Evolutionary conservation across 2,329 filamentous ascomycete genomes (phyloP).

Genomic region (Phaeophleospora eucalypticola): DNA sequence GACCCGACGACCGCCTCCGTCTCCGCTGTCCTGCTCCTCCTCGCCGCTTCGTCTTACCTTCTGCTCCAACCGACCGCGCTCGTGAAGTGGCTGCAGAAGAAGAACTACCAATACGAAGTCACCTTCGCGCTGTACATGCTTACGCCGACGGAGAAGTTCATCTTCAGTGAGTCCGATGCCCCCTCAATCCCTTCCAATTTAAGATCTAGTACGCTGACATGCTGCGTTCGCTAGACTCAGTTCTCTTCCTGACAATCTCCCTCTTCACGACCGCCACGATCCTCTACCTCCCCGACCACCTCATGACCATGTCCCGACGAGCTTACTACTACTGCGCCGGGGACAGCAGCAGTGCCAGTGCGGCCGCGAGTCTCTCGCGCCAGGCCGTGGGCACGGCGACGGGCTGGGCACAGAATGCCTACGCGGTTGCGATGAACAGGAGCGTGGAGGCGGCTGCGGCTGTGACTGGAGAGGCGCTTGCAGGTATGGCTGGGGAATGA

Average conservation of each 20-base stretch:
- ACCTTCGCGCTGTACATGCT: constrained; percentile 97
- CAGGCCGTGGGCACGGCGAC: constrained; percentile 20
- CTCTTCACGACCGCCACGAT: constrained; percentile 82
- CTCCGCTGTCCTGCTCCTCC: constrained; percentile 64
- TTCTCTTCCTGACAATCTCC: constrained; percentile 84
- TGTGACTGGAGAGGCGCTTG: constrained; percentile 6
- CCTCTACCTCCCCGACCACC: constrained; percentile 90
- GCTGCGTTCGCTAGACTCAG: constrained; percentile 64
- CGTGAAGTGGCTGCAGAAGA: constrained; percentile 83
- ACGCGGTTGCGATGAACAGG: constrained; percentile 21
- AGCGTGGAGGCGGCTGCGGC: constrained; percentile 16
- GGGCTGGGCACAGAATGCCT: constrained; percentile 22
- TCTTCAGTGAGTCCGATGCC: constrained; percentile 70
- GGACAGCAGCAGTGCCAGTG: constrained; percentile 48
- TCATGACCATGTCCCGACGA: constrained; percentile 75
- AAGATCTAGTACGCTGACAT: constrained; percentile 1
- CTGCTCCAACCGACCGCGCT: constrained; percentile 52
- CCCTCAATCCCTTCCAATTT: background rate
- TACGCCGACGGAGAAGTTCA: constrained; percentile 90
- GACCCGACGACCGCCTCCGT: constrained; percentile 28
- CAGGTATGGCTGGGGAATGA: constrained; percentile 1
- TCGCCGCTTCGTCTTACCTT: constrained; percentile 34
- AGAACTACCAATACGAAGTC: constrained; percentile 98
- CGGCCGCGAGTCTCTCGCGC: constrained; percentile 9
- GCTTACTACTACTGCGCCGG: constrained; percentile 95